Percentiles rank a stretch among this genome's conserved stretches.
Evolutionary conservation across 2,329 filamentous ascomycete genomes (phyloP).

Genomic region (Curvularia sp.): DNA sequence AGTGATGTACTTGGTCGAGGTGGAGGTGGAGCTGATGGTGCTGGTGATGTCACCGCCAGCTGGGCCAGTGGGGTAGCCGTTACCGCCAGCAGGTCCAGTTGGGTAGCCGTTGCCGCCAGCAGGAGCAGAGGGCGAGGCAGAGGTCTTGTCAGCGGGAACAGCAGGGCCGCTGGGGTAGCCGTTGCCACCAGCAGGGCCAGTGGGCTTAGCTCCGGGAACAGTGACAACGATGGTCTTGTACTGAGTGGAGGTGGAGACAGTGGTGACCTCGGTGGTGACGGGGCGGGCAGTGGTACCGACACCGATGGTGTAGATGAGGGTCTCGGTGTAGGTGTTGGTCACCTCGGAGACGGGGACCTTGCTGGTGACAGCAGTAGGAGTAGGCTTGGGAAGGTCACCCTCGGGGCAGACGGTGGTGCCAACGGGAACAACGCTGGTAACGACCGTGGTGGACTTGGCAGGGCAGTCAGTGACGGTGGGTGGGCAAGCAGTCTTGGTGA

Average conservation of each 20-base stretch:
- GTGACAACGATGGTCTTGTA: slow-evolving; percentile 45
- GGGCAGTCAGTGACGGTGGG: slow-evolving; percentile 18
- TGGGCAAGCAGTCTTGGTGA: slow-evolving; percentile 38
- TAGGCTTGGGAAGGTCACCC: slow-evolving; percentile 25
- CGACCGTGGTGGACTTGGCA: slow-evolving; percentile 39
- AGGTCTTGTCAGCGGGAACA: slow-evolving; percentile 18
- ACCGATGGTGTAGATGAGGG: slow-evolving; percentile 54
- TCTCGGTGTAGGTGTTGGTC: slow-evolving; percentile 49
- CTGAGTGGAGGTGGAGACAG: slow-evolving; percentile 42
- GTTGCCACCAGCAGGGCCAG: slow-evolving; percentile 2
- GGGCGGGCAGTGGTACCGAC: slow-evolving; percentile 54
- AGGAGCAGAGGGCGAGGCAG: slow-evolving; percentile 8
- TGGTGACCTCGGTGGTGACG: slow-evolving; percentile 49
- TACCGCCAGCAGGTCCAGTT: slow-evolving; percentile 9
- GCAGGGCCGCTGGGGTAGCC: too few relatives aligned
- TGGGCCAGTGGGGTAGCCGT: slow-evolving; percentile 11
- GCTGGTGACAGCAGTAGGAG: slow-evolving; percentile 26
- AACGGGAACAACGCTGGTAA: slow-evolving; percentile 52
- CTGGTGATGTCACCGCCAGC: slow-evolving; percentile 43
- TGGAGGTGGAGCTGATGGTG: slow-evolving; percentile 42
- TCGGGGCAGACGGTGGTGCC: slow-evolving; percentile 55
- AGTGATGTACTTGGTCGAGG: slow-evolving; percentile 44
- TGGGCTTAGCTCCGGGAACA: slow-evolving; percentile 12
- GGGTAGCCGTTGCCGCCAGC: slow-evolving; percentile 12
- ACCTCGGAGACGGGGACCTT: slow-evolving; percentile 36